Conservation (phyloP, 148 eudicot species). For the Rhododendron mucronatum region DNA sequence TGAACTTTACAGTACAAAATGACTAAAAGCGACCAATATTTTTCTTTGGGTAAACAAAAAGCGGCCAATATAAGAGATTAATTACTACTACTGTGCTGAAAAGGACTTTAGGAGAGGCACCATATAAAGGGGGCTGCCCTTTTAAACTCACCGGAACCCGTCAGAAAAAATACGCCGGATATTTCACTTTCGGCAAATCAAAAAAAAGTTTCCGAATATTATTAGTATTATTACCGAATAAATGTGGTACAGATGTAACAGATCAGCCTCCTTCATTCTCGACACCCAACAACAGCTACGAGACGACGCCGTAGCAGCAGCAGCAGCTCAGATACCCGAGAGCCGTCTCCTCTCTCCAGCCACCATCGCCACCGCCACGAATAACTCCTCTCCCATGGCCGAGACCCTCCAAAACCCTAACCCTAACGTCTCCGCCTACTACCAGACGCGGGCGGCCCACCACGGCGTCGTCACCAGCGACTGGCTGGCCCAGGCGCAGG, state of each 20-base stretch:
- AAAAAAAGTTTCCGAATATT: background rate
- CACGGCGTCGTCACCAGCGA: conserved; percentile 89
- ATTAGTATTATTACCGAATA: background rate
- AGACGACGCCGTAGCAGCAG: conserved; percentile 45
- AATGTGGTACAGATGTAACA: conserved; percentile 50
- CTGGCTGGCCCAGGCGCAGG: conserved; percentile 91
- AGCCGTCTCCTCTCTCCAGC: conserved; percentile 28
- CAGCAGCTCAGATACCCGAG: conserved; percentile 9
- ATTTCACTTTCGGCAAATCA: conserved; percentile 5
- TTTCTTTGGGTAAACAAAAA: no score
- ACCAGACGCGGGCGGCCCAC: conserved; percentile 86
- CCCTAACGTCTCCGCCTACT: conserved; percentile 66
- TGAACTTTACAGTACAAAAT: background rate
- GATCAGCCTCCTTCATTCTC: conserved; percentile 85
- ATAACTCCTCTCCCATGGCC: conserved; percentile 26
- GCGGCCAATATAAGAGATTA: background rate
- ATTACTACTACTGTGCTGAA: background rate
- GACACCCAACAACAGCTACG: conserved; percentile 38
- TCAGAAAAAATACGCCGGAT: background rate
- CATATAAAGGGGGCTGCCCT: background rate
- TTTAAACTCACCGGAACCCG: background rate
- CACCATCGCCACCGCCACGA: background rate
- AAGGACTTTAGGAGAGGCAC: background rate
- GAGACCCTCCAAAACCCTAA: conserved; percentile 50
- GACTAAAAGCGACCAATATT: background rate